These are phyloP conservation scores for Nemania abortiva DNA, from an alignment of 2,329 filamentous ascomycete genomes.

Conservation along the genomic window DNA sequence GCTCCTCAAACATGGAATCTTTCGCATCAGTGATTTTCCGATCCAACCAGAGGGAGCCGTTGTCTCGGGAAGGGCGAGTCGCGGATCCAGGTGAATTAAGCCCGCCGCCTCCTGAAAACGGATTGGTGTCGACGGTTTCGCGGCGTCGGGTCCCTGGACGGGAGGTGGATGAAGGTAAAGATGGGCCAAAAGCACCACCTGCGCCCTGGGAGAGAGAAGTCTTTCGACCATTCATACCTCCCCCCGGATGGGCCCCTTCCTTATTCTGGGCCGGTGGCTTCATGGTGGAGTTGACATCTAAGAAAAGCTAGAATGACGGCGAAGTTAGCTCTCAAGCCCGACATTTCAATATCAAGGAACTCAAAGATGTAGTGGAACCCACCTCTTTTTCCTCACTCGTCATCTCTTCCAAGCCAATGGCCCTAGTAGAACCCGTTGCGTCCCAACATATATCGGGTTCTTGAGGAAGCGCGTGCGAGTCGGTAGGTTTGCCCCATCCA, in stretches of 20 bases:
- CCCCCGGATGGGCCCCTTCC: constrained; percentile 66
- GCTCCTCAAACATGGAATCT: constrained; percentile 65
- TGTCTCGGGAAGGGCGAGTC: constrained; percentile 72
- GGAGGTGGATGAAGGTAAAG: constrained; percentile 77
- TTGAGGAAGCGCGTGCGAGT: constrained; percentile 78
- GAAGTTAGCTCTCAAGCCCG: constrained; percentile 45
- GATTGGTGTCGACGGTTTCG: constrained; percentile 81
- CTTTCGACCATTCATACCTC: constrained; percentile 78
- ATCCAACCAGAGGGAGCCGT: constrained; percentile 68
- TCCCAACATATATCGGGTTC: constrained; percentile 97
- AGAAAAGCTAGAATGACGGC: constrained; percentile 72
- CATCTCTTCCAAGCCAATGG: constrained; percentile 80
- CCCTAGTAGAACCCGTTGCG: constrained; percentile 73
- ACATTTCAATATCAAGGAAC: background rate
- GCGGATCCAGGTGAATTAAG: constrained; percentile 71
- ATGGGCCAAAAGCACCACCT: constrained; percentile 73
- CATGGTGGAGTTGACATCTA: constrained; percentile 92
- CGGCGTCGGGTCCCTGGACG: constrained; percentile 83
- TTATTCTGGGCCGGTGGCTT: constrained; percentile 86
- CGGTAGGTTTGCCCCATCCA: constrained; percentile 82
- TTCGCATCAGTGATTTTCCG: constrained; percentile 67
- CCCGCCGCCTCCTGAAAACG: constrained; percentile 60
- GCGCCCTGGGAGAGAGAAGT: constrained; percentile 81
- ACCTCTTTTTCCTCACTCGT: constrained; percentile 71
- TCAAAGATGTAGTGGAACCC: constrained; percentile 45